Evolutionary conservation across 805 yeast genomes (phyloP).

Genomic region (Yarrowia deformans): DNA sequence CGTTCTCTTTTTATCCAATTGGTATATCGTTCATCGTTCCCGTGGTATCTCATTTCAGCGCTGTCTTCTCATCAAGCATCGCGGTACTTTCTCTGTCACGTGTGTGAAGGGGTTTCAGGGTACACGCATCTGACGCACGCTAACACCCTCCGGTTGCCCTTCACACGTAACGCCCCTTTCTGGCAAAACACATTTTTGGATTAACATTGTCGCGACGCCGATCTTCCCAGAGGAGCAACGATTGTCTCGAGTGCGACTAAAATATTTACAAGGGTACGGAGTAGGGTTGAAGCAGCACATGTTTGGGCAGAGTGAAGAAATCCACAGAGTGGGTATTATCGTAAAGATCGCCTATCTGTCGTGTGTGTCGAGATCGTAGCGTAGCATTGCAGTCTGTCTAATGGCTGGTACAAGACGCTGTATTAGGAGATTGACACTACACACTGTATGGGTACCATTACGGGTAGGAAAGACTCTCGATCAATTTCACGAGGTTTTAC

Average conservation of each 20-base stretch:
- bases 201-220: slow-evolving; percentile 32
- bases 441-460: not conserved
- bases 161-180: slow-evolving; percentile 19
- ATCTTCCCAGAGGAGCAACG: slow-evolving; percentile 26
- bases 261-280: slow-evolving; percentile 17
- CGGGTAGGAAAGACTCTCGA: not conserved
- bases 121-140: slow-evolving; percentile 12
- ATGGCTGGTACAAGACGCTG: slow-evolving; percentile 11
- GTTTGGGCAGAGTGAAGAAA: slow-evolving; percentile 24
- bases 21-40: too few relatives aligned
- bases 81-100: not conserved
- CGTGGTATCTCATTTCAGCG: too few relatives aligned
- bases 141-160: slow-evolving; percentile 1
- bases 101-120: slow-evolving; percentile 23
- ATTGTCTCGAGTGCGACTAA: slow-evolving; percentile 23
- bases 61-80: not conserved
- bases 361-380: slow-evolving; percentile 9
- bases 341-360: slow-evolving; percentile 15
- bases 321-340: slow-evolving; percentile 1
- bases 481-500: too few relatives aligned
- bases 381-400: not conserved
- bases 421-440: slow-evolving; percentile 1
- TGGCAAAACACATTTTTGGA: slow-evolving; percentile 32
- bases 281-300: slow-evolving; percentile 30
- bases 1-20: too few relatives aligned